These are phyloP conservation scores for Botrytis hyacinthi DNA, from an alignment of 2,329 filamentous ascomycete genomes.

Conservation along the genomic window DNA sequence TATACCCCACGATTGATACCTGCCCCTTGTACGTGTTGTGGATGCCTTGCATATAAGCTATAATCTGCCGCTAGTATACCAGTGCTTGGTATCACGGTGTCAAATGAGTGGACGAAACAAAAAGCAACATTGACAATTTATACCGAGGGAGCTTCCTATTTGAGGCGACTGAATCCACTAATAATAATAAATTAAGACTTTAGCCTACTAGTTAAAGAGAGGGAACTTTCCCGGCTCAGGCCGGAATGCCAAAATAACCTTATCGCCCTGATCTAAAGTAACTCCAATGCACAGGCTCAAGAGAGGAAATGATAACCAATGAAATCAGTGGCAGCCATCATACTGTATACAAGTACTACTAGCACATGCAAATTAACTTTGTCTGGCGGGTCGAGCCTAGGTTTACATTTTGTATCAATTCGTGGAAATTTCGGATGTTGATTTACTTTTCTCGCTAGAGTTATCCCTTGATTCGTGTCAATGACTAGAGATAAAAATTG, in stretches of 20 bases:
- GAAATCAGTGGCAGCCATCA: neutral
- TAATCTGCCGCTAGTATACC: neutral
- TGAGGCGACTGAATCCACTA: neutral
- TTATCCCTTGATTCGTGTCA: neutral
- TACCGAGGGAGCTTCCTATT: neutral
- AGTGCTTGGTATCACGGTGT: conserved; percentile 5
- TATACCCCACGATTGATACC: conserved; percentile 10
- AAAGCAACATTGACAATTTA: neutral
- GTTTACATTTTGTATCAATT: neutral
- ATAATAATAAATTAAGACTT: neutral
- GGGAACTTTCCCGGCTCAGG: neutral
- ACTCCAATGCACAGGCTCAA: neutral
- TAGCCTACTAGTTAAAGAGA: neutral
- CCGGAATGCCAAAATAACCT: neutral
- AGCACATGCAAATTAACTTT: conserved; percentile 11
- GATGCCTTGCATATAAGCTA: neutral
- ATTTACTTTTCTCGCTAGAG: neutral
- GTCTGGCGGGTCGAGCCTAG: neutral
- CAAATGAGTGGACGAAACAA: neutral
- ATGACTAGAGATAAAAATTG: neutral
- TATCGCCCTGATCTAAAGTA: neutral
- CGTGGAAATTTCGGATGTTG: neutral
- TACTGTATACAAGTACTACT: neutral
- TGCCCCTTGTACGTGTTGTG: neutral
- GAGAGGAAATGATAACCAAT: conserved; percentile 1